Base-by-base conservation (phyloP, 768 basidiomycete species). In the Trametes coccinea region DNA sequence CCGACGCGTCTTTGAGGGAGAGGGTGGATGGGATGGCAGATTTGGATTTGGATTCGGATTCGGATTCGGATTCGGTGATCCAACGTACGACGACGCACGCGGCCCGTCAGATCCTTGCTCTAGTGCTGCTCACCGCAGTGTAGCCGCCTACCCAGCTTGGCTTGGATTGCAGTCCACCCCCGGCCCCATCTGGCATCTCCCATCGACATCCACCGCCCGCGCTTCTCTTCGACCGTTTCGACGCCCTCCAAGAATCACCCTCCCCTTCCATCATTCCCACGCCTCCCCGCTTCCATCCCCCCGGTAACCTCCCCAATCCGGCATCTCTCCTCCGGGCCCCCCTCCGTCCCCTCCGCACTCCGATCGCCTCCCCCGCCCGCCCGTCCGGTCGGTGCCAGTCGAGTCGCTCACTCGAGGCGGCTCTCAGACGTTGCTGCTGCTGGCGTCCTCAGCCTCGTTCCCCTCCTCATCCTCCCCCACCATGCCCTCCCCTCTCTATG, bases 401-500 rank as follows among this genome's bases (percentile, higher is more conserved):
- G 34, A 5, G 6, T 6, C 34, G 34, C 34, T 37, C 5, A 11
- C 34, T 37, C 34, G 34, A 37, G 6, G 34, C 34, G 34, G 11
- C 34, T 37, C 34, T 37, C 41, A 43, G 34, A 22, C 22, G 39
- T 45, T 59, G 30, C 45, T n/a, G 29, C 29, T 52, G 30, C 34
- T 58, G 44, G 46, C 58, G 41, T 37, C 63, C 39, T 44, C 66
- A 31, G 13, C 66, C 47, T 51, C 62, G 14, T 29, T 14, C 41
- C 37, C 57, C 47, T 44, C 61, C 43, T 48, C 54, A 13, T 45
- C 61, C 66, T 33, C 66, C 27, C 6, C 66, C 47, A 66, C 70
- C 51, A 93, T 92, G 91, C 81, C 89, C 22, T 77, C 84, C 67
- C 82, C 84, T 27, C 71, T 86, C 64, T 91, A 81, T 72, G 78